These are phyloP conservation scores for Ceratobasidium theobromae DNA, from an alignment of 1,284 basidiomycete genomes.

Conservation along the genomic window DNA sequence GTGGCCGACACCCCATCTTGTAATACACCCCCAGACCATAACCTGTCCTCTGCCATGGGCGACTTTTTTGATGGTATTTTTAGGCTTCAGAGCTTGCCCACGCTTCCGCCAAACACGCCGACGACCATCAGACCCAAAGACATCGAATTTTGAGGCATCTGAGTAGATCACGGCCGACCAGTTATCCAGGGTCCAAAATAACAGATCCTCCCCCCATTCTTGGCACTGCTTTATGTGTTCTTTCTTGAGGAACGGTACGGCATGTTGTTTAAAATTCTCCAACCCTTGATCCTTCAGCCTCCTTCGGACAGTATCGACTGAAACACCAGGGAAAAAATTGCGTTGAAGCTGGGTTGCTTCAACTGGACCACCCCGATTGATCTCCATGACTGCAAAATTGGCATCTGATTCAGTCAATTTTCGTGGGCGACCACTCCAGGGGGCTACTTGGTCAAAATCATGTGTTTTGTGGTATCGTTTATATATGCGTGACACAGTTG, in stretches of 20 bases:
- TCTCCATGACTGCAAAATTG: neutral
- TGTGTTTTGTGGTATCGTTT: neutral
- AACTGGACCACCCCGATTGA: neutral
- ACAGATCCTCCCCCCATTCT: neutral
- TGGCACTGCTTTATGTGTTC: neutral
- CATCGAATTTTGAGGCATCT: neutral
- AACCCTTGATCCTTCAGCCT: neutral
- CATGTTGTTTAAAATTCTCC: neutral
- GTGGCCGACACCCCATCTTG: constrained; percentile 8
- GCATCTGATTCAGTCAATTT: neutral
- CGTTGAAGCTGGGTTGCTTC: neutral
- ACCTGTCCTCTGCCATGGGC: constrained; percentile 29
- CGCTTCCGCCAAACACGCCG: neutral
- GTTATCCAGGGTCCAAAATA: neutral
- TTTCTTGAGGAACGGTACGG: neutral
- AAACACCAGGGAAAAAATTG: neutral
- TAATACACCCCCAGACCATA: constrained; percentile 35
- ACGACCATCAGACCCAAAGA: neutral
- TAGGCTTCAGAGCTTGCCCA: neutral
- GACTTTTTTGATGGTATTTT: neutral
- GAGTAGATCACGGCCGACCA: neutral
- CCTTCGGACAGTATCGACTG: neutral
- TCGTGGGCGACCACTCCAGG: neutral
- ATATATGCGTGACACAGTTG: constrained; percentile 14
- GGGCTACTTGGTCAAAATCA: neutral